phyloP scores from a whole-genome alignment of 352 stramenopile species.

The Thalassiosira hispida region DNA sequence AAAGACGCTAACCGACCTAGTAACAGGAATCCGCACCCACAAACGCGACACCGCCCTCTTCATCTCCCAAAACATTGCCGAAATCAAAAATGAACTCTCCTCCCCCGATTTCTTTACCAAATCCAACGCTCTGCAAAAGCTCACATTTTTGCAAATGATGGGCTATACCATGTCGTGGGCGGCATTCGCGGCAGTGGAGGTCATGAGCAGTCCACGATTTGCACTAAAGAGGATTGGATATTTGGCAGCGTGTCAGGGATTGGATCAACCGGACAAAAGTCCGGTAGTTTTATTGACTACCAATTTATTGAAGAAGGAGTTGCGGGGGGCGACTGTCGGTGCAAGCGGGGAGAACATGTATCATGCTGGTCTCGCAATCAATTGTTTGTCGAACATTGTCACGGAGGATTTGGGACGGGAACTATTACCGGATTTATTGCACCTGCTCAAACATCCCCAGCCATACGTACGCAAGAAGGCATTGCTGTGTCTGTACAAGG shows the following conservation, averaged over 20 bases:
- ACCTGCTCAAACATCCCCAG: conserved; percentile 87
- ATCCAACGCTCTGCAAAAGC: conserved; percentile 95
- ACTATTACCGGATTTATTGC: conserved; percentile 78
- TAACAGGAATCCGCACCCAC: too few species aligned
- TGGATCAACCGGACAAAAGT: conserved; percentile 91
- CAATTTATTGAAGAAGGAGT: conserved; percentile 98
- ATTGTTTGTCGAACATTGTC: conserved; percentile 98
- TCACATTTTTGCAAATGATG: conserved; percentile 97
- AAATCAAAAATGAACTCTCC: conserved; percentile 98
- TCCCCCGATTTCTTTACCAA: conserved; percentile 96
- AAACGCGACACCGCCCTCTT: conserved; percentile 92
- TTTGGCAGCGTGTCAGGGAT: conserved; percentile 93
- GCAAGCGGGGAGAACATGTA: conserved; percentile 80
- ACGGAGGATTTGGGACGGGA: conserved; percentile 95
- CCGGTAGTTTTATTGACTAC: conserved; percentile 98
- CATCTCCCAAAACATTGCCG: conserved; percentile 96
- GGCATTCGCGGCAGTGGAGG: conserved; percentile 95
- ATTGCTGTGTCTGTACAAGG: conserved; percentile 97
- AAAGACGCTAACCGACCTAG: too few species aligned
- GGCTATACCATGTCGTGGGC: conserved; percentile 98
- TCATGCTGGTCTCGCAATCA: conserved; percentile 96
- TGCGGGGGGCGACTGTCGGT: conserved; percentile 80
- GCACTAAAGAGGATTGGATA: conserved; percentile 97
- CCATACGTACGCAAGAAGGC: conserved; percentile 99
- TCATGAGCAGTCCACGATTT: conserved; percentile 93